Conservation (phyloP, 495 filamentous ascomycete species). For the Astrothelium macrocarpum region DNA sequence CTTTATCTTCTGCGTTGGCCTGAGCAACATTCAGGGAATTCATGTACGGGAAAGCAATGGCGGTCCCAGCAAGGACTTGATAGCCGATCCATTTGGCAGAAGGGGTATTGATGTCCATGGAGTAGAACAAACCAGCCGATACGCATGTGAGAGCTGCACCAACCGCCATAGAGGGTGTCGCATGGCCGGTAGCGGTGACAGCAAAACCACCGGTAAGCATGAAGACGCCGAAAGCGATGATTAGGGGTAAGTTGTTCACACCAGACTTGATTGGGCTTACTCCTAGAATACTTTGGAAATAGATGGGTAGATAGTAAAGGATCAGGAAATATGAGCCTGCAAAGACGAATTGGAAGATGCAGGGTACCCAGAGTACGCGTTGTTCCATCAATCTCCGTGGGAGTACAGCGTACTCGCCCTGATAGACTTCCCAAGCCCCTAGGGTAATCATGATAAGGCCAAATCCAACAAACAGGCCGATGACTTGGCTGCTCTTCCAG, state of each 20-base stretch:
- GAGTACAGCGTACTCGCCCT: slow-evolving; percentile 64
- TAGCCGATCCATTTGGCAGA: slow-evolving; percentile 19
- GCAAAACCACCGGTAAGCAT: slow-evolving; percentile 9
- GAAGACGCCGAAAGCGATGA: slow-evolving; percentile 11
- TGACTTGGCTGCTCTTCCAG: slow-evolving; percentile 32
- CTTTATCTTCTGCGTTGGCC: slow-evolving; percentile 13
- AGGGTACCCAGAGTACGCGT: slow-evolving; percentile 33
- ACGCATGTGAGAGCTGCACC: slow-evolving; percentile 16
- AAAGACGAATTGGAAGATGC: slow-evolving; percentile 24
- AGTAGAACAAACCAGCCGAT: slow-evolving; percentile 18
- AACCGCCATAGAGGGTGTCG: slow-evolving; percentile 12
- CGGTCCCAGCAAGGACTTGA: slow-evolving; percentile 19
- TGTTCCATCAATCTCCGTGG: slow-evolving; percentile 63
- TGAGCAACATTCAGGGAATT: slow-evolving; percentile 22
- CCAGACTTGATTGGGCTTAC: slow-evolving; percentile 18
- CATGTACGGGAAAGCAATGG: slow-evolving; percentile 21
- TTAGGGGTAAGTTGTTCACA: slow-evolving; percentile 20
- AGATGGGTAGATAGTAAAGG: slow-evolving; percentile 28
- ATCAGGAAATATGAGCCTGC: slow-evolving; percentile 16
- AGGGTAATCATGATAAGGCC: slow-evolving; percentile 36
- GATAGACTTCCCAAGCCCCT: slow-evolving; percentile 50
- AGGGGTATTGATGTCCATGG: slow-evolving; percentile 17
- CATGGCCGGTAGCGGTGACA: slow-evolving; percentile 11
- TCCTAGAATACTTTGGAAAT: slow-evolving; percentile 23
- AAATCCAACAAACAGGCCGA: slow-evolving; percentile 40